These are phyloP conservation scores for Phalaenopsis equestris DNA, from an alignment of 106 monocot genomes.

Conservation along the genomic window DNA sequence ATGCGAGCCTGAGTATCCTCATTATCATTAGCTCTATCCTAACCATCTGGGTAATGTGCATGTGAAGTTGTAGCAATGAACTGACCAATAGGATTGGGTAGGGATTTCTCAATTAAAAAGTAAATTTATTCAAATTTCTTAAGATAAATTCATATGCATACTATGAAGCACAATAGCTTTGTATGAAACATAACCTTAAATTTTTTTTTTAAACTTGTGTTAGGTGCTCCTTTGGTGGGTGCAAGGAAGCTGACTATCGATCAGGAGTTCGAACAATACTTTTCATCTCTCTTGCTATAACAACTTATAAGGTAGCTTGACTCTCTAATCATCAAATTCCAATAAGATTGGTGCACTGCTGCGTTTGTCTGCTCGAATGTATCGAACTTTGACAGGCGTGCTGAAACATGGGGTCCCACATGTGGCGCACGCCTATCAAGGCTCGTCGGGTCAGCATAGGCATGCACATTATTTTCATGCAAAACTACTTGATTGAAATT, in stretches of 20 bases:
- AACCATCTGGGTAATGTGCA: not conserved
- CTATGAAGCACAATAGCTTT: too few relatives aligned
- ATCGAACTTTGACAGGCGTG: too few relatives aligned
- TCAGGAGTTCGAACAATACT: slow-evolving; percentile 88
- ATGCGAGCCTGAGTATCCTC: too few relatives aligned
- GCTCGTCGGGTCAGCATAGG: too few relatives aligned
- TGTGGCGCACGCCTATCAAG: too few relatives aligned
- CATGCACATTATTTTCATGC: too few relatives aligned
- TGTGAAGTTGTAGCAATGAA: too few relatives aligned
- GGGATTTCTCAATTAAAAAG: too few relatives aligned
- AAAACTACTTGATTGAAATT: too few relatives aligned
- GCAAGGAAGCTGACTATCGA: slow-evolving; percentile 53
- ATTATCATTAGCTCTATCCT: too few relatives aligned
- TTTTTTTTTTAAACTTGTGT: not conserved
- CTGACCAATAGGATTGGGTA: too few relatives aligned
- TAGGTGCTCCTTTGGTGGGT: slow-evolving; percentile 25
- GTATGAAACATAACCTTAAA: not conserved
- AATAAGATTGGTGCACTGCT: not conserved
- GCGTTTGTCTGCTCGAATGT: not conserved
- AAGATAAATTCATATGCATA: not conserved
- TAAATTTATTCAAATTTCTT: not conserved
- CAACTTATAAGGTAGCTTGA: not conserved
- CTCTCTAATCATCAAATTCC: not conserved
- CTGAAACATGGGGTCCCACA: too few relatives aligned
- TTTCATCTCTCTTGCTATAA: slow-evolving; percentile 59